Evolutionary conservation across 495 filamentous ascomycete species (phyloP), one percentile per base, ranked within the genome.

Genomic region (Trichoderma asperelloides): DNA sequence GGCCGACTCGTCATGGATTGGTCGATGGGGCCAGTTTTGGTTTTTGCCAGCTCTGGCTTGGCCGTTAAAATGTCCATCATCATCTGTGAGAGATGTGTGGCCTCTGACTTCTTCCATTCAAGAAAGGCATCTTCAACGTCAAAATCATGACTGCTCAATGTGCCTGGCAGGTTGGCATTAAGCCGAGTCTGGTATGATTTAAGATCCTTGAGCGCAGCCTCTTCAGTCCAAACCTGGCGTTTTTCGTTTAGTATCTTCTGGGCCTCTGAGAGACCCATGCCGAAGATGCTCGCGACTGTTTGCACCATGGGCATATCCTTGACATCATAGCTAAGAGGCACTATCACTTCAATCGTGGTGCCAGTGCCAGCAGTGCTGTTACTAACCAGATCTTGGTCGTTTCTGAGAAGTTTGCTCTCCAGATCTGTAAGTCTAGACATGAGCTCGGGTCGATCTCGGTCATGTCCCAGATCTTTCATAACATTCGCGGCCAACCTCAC

Each of bases 221-320:
- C 89, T 72, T 96, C 94, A 4, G 92, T 97, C 96, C 96, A 99
- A 0, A 81, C 72, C 6, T 85, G 78, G 71, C 88, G 89, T 75
- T 96, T 84, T 21, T 84, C 85, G 77, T 96, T 89, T 70, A 99
- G 90, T 71, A 97, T 93, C 27, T 82, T 81, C 76, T 98, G 96
- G 27, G 91, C 89, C 63, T 92, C 87, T 3, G 85, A 82, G 55
- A 88, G 85, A 49, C 86, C 85, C 65, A 92, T 82, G 51, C 88
- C 89, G 74, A 97, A 99, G 65, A 97, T 90, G 66, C 83, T 88
- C 55, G 88, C 87, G 28, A 98, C 94, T 63, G 87, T 83, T 74
- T 93, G 89, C 33, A 97, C 96, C 76, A 97, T 84, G 25, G 87
- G 88, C 96, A 99, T 99, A 73, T 99, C 96, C 78, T 93, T 96